phyloP scores from a whole-genome alignment of 257 asterid genomes.

The Oldenlandia corymbosa region DNA sequence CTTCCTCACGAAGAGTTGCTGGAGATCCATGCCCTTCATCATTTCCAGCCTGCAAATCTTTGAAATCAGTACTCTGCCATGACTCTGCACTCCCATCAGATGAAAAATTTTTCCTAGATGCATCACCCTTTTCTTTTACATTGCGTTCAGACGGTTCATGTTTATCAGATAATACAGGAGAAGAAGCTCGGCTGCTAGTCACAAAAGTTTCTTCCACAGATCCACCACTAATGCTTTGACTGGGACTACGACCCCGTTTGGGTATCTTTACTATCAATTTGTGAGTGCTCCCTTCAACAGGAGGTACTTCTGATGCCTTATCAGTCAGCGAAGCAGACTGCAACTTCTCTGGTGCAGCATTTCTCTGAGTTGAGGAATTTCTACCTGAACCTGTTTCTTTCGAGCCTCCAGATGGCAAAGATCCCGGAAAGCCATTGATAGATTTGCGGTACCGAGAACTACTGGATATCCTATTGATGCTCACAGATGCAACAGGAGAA shows the following conservation, averaged over 20 bases:
- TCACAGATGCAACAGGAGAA: conserved; percentile 35
- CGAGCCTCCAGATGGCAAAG: conserved; percentile 39
- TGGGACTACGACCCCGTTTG: conserved; percentile 59
- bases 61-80: conserved; percentile 41
- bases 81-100: conserved; percentile 43
- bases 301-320: conserved; percentile 42
- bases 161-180: conserved; percentile 42
- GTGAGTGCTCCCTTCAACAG: conserved; percentile 40
- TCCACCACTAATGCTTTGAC: conserved; percentile 47
- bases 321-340: conserved; percentile 39
- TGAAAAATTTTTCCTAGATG: conserved; percentile 24
- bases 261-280: conserved; percentile 80
- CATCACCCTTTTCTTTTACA: conserved; percentile 43
- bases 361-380: conserved; percentile 36
- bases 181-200: conserved; percentile 52
- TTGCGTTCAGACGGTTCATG: conserved; percentile 39
- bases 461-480: conserved; percentile 43
- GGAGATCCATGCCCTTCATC: conserved; percentile 49
- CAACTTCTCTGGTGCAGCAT: conserved; percentile 39
- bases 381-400: conserved; percentile 47
- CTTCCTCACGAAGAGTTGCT: conserved; percentile 44
- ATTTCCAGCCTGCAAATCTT: conserved; percentile 43
- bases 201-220: conserved; percentile 45
- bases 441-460: conserved; percentile 46
- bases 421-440: conserved; percentile 30